Evolutionary conservation across 164 flowering plant genomes (phyloP).

Genomic region (Vitis labrusca): DNA sequence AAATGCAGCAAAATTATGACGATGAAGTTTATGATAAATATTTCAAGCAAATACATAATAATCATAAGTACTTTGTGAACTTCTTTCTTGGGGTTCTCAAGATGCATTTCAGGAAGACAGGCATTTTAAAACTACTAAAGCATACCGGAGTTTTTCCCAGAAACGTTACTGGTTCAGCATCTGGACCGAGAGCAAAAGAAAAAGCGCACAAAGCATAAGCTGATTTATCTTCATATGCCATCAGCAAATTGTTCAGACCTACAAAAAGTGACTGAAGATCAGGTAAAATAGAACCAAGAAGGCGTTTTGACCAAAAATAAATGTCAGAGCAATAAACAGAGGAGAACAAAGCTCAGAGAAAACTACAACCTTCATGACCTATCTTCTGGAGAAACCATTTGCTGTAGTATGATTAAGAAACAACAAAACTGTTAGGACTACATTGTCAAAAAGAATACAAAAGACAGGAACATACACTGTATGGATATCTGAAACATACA

Average conservation of each 20-base stretch:
- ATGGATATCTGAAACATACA: too few relatives aligned
- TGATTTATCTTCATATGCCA: slow-evolving; percentile 96
- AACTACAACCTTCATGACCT: slow-evolving; percentile 84
- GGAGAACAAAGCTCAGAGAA: not conserved
- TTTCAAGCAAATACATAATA: too few relatives aligned
- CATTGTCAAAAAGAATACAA: not conserved
- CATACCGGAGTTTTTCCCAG: slow-evolving; percentile 79
- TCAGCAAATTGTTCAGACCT: slow-evolving; percentile 89
- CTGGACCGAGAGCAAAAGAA: slow-evolving; percentile 88
- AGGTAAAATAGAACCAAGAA: not conserved
- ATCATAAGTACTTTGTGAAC: too few relatives aligned
- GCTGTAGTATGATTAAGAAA: slow-evolving; percentile 36
- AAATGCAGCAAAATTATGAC: too few relatives aligned
- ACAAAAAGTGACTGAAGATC: slow-evolving; percentile 8
- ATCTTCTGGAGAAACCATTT: slow-evolving; percentile 96
- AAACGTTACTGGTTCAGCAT: slow-evolving; percentile 80
- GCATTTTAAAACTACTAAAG: not conserved
- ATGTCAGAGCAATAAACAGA: not conserved
- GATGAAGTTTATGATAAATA: too few relatives aligned
- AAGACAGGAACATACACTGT: not conserved
- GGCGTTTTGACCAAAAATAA: not conserved
- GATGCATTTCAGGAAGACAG: not conserved
- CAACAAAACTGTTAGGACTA: not conserved
- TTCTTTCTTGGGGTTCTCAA: not conserved
- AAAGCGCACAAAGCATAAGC: slow-evolving; percentile 89